A percentile compares a stretch with the other conserved stretches of the same genome.
Conservation (phyloP, 805 yeast genomes). For the Candida maltosa region DNA sequence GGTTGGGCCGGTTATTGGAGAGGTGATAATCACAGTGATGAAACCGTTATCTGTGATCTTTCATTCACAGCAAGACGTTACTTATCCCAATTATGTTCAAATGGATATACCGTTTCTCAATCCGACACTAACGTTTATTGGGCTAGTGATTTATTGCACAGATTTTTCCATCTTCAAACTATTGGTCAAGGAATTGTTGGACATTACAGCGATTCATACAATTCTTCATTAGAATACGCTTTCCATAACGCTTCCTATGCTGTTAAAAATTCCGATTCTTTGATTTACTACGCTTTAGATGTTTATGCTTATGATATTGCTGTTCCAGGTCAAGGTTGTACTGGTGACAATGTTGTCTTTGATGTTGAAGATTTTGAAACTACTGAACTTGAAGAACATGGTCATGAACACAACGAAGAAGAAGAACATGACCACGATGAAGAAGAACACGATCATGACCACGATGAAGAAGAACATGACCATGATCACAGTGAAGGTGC, state of each 20-base stretch:
- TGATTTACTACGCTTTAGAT: constrained; percentile 14
- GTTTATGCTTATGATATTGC: constrained; percentile 17
- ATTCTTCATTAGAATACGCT: constrained; percentile 32
- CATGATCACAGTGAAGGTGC: constrained; percentile 1
- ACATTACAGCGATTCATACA: constrained; percentile 33
- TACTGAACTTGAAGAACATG: not conserved
- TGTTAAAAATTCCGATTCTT: constrained; percentile 27
- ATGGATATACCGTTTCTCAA: constrained; percentile 26
- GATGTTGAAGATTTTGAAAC: not conserved
- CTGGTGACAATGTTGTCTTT: constrained; percentile 8
- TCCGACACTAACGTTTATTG: constrained; percentile 22
- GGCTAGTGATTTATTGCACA: constrained; percentile 37
- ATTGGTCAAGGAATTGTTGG: constrained; percentile 28
- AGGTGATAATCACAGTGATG: constrained; percentile 28
- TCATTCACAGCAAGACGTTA: constrained; percentile 29
- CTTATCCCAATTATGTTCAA: constrained; percentile 29
- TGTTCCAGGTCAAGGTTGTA: constrained; percentile 17
- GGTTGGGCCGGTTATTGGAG: constrained; percentile 41
- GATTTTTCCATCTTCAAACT: constrained; percentile 32
- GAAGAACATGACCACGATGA: not conserved
- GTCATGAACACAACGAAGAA: not conserved
- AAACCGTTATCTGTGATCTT: constrained; percentile 39
- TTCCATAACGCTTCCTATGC: constrained; percentile 26
- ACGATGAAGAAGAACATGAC: not conserved
- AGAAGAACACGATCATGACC: not conserved